Evolutionary conservation across 106 monocot genomes (phyloP), one percentile per base, ranked within the genome.

Genomic region (Allium cepa): DNA sequence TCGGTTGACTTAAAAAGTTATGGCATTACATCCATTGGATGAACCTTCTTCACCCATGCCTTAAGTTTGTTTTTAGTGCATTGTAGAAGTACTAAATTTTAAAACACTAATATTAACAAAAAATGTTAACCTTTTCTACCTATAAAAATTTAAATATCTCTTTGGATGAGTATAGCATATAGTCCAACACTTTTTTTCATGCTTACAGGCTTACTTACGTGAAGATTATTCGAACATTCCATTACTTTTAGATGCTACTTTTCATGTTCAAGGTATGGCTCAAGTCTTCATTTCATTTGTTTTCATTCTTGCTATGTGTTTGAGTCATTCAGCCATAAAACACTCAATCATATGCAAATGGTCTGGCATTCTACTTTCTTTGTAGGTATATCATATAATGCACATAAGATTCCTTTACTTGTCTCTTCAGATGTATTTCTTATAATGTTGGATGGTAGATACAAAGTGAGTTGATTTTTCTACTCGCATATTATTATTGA

Each of bases 211-310:
- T 7, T 99, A 99, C 79, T 76, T 99, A 57, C 92, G 97, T 51
- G 97, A 99, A 75, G 88, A 85, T 53, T 99, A 87, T 78, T 92
- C 92, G 46, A 99, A 99, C 71, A 90, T 73, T 83, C 52, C 82
- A 50, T 84, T 86, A 13, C 82, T 99, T 13, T 99, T 92, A 48
- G 97, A 99, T 81, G 97, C 90, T 57, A 92, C 90, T 18, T 99
- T 99, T 83, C 77, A 92, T 57, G 97, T 99, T 75, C 89, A 99
- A 99, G 97, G 97, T 97, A 8, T 8, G n/a, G n/a, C n/a, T n/a
- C n/a, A n/a, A n/a, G n/a, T n/a, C n/a, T n/a, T n/a, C n/a, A n/a
- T n/a, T n/a, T n/a, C n/a, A n/a, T n/a, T n/a, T n/a, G n/a, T n/a
- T n/a, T n/a, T n/a, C n/a, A n/a, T n/a, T n/a, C n/a, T n/a, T n/a